A percentile compares a stretch with the other conserved stretches of the same genome.
phyloP scores from a whole-genome alignment of 306 rosid genomes.

The Argentina anserina region DNA sequence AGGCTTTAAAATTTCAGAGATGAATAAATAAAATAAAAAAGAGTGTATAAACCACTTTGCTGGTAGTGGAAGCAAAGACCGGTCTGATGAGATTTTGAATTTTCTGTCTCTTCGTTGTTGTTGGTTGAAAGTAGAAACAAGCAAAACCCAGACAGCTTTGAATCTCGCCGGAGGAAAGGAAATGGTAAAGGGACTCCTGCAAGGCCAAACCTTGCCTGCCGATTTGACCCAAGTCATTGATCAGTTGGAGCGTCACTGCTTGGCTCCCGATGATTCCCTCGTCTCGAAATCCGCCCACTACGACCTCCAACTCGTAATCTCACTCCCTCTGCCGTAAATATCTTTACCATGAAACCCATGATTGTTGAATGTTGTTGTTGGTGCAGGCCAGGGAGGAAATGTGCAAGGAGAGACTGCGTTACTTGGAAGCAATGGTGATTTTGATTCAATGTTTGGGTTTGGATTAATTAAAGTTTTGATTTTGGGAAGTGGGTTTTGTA shows the following conservation, averaged over 20 bases:
- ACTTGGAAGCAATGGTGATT: conserved; percentile 83
- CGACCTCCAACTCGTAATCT: conserved; percentile 75
- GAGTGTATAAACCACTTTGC: neutral
- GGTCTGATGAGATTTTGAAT: neutral
- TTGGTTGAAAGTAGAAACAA: too few relatives aligned
- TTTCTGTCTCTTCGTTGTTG: neutral
- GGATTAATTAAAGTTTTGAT: neutral
- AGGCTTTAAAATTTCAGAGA: too few relatives aligned
- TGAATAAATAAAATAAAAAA: too few relatives aligned
- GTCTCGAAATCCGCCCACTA: conserved; percentile 70
- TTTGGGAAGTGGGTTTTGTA: neutral
- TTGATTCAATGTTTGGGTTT: neutral
- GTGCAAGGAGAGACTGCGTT: conserved; percentile 89
- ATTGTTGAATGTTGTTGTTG: neutral
- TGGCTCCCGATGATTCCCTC: conserved; percentile 90
- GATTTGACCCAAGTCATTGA: conserved; percentile 81
- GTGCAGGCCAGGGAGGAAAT: conserved; percentile 98
- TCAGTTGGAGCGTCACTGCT: conserved; percentile 93
- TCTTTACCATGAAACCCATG: too few relatives aligned
- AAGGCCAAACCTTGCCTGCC: conserved; percentile 65
- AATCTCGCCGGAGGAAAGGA: neutral
- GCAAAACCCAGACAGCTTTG: conserved; percentile 3
- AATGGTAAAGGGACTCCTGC: conserved; percentile 71
- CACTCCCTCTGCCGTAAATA: neutral
- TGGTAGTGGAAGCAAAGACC: neutral